phyloP scores from a whole-genome alignment of 345 rosid genomes.

The Sisymbrium altissimum region DNA sequence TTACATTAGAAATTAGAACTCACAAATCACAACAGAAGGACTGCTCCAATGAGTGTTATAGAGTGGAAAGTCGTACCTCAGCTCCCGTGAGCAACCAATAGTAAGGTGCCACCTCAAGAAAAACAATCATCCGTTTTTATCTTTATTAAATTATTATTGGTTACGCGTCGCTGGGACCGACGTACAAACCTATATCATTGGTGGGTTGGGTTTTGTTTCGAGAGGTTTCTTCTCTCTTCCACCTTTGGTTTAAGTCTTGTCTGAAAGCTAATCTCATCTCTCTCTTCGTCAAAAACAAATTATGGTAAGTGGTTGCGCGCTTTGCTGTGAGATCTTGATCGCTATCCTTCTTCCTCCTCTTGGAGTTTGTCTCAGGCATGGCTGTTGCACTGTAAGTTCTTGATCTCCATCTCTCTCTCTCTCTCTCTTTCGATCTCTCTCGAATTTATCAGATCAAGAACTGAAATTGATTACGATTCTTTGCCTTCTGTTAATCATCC shows the following conservation, averaged over 20 bases:
- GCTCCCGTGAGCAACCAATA: too few species aligned
- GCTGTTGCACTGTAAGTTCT: conserved; percentile 74
- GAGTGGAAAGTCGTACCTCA: too few species aligned
- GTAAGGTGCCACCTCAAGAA: too few species aligned
- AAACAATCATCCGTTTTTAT: not conserved
- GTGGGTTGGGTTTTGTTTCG: not conserved
- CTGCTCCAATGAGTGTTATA: too few species aligned
- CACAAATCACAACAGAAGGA: too few species aligned
- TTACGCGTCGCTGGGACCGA: not conserved
- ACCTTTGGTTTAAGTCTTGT: not conserved
- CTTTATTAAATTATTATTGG: not conserved
- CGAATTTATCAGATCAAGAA: not conserved
- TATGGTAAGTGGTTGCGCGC: conserved; percentile 63
- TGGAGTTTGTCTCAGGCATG: conserved; percentile 90
- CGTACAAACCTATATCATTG: not conserved
- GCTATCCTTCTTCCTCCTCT: conserved; percentile 83
- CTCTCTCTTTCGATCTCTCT: not conserved
- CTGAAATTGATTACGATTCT: not conserved
- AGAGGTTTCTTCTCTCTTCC: conserved; percentile 11
- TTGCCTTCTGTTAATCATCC: not conserved
- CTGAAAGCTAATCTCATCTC: not conserved
- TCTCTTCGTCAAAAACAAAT: not conserved
- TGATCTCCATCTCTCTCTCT: not conserved
- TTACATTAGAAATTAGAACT: too few species aligned
- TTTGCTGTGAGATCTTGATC: conserved; percentile 73